Conservation (phyloP, 106 monocot genomes). For the Gastrodia elata region DNA sequence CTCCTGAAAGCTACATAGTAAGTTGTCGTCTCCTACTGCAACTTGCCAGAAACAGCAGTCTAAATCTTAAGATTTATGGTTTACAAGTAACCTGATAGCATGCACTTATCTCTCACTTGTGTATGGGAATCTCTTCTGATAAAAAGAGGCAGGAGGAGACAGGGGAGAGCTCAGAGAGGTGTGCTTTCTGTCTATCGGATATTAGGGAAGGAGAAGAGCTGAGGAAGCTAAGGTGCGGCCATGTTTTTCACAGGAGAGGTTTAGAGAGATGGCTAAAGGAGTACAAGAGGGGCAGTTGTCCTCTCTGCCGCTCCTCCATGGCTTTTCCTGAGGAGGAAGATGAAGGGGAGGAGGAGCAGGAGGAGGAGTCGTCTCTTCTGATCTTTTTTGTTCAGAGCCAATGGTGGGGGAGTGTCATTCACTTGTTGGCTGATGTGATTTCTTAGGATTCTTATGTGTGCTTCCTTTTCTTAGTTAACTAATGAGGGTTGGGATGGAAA, state of each 20-base stretch:
- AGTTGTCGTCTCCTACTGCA: too few species aligned
- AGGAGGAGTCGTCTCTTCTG: conserved; percentile 1
- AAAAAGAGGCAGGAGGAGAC: neutral
- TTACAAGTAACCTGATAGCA: too few species aligned
- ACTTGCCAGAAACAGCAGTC: too few species aligned
- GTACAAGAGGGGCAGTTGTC: neutral
- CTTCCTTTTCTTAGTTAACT: too few species aligned
- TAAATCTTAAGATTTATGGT: too few species aligned
- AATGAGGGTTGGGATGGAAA: too few species aligned
- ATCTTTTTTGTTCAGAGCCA: conserved; percentile 11
- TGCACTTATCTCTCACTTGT: too few species aligned
- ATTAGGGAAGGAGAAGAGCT: conserved; percentile 16
- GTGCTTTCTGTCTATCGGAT: conserved; percentile 14
- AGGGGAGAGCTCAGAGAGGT: neutral
- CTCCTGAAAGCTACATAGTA: too few species aligned
- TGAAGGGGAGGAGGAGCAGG: neutral
- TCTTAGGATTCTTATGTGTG: too few species aligned
- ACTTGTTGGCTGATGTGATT: neutral
- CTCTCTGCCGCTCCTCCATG: conserved; percentile 9
- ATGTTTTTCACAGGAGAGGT: conserved; percentile 10
- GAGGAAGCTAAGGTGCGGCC: conserved; percentile 10
- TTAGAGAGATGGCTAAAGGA: conserved; percentile 18
- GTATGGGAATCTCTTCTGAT: neutral
- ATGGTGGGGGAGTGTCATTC: conserved; percentile 6
- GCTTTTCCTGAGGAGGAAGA: neutral